Conservation (phyloP, 768 basidiomycete genomes). For the Gymnopilus junonius region DNA sequence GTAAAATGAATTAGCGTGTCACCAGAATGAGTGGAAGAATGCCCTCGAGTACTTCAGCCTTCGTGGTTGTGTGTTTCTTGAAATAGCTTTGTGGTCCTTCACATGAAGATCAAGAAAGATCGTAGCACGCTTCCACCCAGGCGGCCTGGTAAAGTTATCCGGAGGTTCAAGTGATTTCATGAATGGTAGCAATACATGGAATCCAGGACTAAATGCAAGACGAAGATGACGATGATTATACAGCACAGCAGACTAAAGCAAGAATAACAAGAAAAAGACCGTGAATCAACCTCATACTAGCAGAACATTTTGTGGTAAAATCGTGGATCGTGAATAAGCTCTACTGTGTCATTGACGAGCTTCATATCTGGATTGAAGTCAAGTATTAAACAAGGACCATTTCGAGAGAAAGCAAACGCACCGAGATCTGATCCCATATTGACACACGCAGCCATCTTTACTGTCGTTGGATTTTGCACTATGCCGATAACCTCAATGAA, state of each 20-base stretch:
- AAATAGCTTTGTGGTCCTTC: too few relatives aligned
- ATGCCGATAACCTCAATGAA: constrained; percentile 73
- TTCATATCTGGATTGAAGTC: constrained; percentile 50
- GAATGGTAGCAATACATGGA: neutral
- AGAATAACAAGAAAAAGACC: neutral
- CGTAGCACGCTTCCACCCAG: neutral
- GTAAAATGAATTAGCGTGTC: neutral
- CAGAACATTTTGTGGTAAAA: constrained; percentile 55
- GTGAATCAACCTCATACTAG: constrained; percentile 4
- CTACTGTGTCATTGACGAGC: constrained; percentile 63
- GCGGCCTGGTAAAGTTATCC: neutral
- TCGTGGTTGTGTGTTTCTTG: neutral
- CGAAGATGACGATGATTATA: neutral
- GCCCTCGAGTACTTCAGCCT: neutral
- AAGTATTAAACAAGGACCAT: neutral
- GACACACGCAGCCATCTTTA: constrained; percentile 59
- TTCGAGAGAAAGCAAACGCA: constrained; percentile 34
- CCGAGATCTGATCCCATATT: constrained; percentile 68
- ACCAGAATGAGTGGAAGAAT: neutral
- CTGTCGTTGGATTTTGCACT: constrained; percentile 55
- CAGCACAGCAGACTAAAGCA: neutral
- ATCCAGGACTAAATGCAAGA: neutral
- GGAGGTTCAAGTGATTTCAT: neutral
- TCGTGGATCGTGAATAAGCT: constrained; percentile 61
- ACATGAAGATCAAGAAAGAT: neutral